phyloP scores from a whole-genome alignment of 176 grass and related monocot species.

The Pontederia paniculata region DNA sequence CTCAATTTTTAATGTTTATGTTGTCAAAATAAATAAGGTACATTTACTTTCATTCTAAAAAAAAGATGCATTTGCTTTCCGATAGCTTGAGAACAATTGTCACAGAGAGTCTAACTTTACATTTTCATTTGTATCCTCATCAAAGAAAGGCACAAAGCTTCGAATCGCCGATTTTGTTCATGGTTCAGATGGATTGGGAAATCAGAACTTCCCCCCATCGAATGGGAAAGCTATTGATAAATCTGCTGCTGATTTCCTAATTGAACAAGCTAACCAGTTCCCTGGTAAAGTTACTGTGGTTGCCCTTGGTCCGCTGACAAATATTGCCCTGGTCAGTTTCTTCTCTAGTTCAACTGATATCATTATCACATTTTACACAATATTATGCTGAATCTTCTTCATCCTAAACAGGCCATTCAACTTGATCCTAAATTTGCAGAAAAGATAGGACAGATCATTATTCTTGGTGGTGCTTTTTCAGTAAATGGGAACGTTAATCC shows the following conservation, averaged over 20 bases:
- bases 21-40: too few relatives aligned
- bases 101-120: not conserved
- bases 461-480: conserved; percentile 88
- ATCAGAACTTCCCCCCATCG: conserved; percentile 66
- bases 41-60: too few relatives aligned
- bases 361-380: conserved; percentile 7
- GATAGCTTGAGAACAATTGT: too few relatives aligned
- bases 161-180: conserved; percentile 79
- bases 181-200: conserved; percentile 62
- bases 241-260: conserved; percentile 56
- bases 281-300: conserved; percentile 65
- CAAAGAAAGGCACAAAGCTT: conserved; percentile 75
- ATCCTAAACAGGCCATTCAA: conserved; percentile 46
- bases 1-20: too few relatives aligned
- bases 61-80: too few relatives aligned
- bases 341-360: conserved; percentile 7
- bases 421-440: conserved; percentile 59
- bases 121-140: conserved; percentile 1
- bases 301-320: conserved; percentile 81
- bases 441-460: conserved; percentile 84
- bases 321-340: conserved; percentile 63
- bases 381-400: not conserved
- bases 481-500: conserved; percentile 98
- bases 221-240: conserved; percentile 36
- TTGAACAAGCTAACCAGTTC: conserved; percentile 60